These are phyloP conservation scores for Astragalus glycyphyllos DNA, from an alignment of 306 rosid species.

Conservation along the genomic window DNA sequence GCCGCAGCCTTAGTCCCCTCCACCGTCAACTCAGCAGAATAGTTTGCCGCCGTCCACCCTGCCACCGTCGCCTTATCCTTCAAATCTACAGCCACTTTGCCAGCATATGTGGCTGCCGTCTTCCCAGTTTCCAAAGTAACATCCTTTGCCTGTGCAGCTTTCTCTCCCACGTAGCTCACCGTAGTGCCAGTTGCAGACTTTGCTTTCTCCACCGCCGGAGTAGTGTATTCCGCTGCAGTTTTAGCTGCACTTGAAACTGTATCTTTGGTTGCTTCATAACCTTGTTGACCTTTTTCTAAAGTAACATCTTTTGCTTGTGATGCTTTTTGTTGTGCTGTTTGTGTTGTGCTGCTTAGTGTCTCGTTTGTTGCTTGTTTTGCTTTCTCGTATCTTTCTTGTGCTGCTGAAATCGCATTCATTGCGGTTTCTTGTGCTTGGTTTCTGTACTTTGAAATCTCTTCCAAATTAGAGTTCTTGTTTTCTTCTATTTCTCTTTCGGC, in stretches of 20 bases:
- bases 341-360: constrained; percentile 29
- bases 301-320: constrained; percentile 25
- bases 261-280: constrained; percentile 47
- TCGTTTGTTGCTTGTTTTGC: constrained; percentile 38
- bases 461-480: constrained; percentile 31
- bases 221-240: constrained; percentile 49
- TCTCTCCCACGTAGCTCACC: constrained; percentile 50
- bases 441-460: constrained; percentile 50
- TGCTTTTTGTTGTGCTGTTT: constrained; percentile 44
- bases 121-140: constrained; percentile 49
- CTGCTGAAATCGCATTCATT: constrained; percentile 49
- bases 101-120: constrained; percentile 51
- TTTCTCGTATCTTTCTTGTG: constrained; percentile 53
- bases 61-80: constrained; percentile 65
- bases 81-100: constrained; percentile 53
- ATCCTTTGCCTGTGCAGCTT: constrained; percentile 53
- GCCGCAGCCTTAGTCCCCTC: constrained; percentile 65
- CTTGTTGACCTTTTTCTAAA: constrained; percentile 48
- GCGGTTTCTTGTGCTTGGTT: constrained; percentile 50
- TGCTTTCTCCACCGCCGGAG: constrained; percentile 52
- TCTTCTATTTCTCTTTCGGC: background rate
- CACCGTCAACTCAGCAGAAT: constrained; percentile 57
- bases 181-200: constrained; percentile 51
- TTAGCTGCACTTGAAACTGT: constrained; percentile 43
- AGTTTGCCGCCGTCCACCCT: constrained; percentile 77